phyloP scores from a whole-genome alignment of 306 rosid species.

The Prunus persica region DNA sequence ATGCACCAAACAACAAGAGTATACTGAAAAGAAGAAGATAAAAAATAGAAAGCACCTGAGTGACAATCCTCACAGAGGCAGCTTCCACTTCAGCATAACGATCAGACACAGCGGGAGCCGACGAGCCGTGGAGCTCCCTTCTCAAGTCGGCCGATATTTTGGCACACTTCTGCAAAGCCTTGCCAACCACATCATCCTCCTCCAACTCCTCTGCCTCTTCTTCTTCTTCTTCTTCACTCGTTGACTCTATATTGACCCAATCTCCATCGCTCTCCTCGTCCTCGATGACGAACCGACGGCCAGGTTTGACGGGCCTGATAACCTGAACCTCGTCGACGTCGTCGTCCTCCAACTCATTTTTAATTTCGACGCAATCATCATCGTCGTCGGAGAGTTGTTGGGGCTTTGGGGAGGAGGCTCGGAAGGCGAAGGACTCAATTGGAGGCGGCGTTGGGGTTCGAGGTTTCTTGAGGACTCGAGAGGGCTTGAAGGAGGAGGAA shows the following conservation, averaged over 20 bases:
- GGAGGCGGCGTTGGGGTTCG: conserved; percentile 53
- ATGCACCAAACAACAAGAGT: neutral
- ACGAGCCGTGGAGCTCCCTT: conserved; percentile 66
- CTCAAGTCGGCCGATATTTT: conserved; percentile 82
- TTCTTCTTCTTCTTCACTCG: conserved; percentile 44
- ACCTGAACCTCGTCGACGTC: conserved; percentile 34
- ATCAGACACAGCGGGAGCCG: conserved; percentile 47
- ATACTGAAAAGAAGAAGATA: neutral
- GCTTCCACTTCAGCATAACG: conserved; percentile 81
- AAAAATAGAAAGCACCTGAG: conserved; percentile 49
- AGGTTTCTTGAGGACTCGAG: conserved; percentile 53
- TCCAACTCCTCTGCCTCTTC: conserved; percentile 23
- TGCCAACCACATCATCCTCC: conserved; percentile 69
- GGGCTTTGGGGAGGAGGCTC: conserved; percentile 14
- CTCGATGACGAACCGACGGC: conserved; percentile 69
- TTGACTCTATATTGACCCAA: conserved; percentile 38
- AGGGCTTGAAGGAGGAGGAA: conserved; percentile 81
- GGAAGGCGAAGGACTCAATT: conserved; percentile 70
- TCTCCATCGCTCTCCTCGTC: conserved; percentile 63
- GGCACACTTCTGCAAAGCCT: conserved; percentile 83
- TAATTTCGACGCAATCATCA: conserved; percentile 49
- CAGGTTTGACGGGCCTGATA: conserved; percentile 36
- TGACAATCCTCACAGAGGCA: conserved; percentile 77
- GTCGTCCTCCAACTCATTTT: conserved; percentile 56
- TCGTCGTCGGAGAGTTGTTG: conserved; percentile 16